A percentile compares a stretch with the other conserved stretches of the same genome.
These are phyloP conservation scores for Ciborinia camelliae DNA, from an alignment of 2,329 filamentous ascomycete genomes.

Conservation along the genomic window DNA sequence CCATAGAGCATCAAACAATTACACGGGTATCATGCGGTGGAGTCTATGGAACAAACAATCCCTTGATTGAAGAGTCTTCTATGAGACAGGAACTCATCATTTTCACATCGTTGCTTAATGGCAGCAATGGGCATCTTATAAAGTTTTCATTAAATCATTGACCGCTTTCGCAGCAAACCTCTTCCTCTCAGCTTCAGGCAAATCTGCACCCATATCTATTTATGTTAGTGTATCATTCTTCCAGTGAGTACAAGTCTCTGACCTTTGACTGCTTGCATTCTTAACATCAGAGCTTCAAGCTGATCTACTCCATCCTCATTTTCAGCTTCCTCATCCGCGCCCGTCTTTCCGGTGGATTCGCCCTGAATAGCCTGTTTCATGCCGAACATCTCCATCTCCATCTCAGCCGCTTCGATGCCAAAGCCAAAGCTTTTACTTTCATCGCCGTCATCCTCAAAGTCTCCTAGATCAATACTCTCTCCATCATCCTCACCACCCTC, in stretches of 20 bases:
- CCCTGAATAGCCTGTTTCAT: conserved; percentile 40
- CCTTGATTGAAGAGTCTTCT: not conserved
- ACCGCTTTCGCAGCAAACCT: conserved; percentile 60
- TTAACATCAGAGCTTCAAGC: conserved; percentile 61
- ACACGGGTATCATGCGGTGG: not conserved
- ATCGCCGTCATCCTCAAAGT: conserved; percentile 37
- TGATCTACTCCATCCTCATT: conserved; percentile 50
- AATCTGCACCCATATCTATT: conserved; percentile 54
- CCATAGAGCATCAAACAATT: not conserved
- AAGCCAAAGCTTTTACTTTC: conserved; percentile 34
- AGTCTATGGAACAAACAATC: not conserved
- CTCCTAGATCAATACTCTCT: conserved; percentile 40
- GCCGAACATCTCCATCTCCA: conserved; percentile 41
- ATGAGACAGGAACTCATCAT: not conserved
- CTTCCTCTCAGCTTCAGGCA: conserved; percentile 59
- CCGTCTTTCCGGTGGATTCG: conserved; percentile 19
- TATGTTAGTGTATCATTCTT: conserved; percentile 20
- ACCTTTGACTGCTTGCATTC: conserved; percentile 54
- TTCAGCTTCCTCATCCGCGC: conserved; percentile 33
- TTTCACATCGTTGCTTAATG: not conserved
- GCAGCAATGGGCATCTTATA: conserved; percentile 20
- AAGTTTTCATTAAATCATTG: conserved; percentile 57
- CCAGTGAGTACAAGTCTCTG: conserved; percentile 1
- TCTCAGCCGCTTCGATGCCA: conserved; percentile 36
- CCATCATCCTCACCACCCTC: conserved; percentile 39